These are phyloP conservation scores for Chiua virens DNA, from an alignment of 768 basidiomycete genomes.

Conservation along the genomic window DNA sequence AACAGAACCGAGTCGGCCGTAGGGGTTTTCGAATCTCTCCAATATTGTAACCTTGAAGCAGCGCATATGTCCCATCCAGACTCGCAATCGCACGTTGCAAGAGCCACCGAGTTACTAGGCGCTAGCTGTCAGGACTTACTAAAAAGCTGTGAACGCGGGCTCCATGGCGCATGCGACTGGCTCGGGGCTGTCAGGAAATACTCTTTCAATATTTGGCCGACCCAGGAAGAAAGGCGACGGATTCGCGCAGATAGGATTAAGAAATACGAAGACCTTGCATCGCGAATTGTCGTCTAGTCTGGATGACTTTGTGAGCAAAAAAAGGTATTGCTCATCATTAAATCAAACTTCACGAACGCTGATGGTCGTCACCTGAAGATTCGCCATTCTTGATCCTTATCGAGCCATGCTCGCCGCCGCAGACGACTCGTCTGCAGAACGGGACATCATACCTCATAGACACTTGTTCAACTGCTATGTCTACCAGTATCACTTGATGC, in stretches of 20 bases:
- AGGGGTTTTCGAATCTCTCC: constrained; percentile 71
- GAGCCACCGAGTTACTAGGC: constrained; percentile 45
- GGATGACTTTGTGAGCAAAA: constrained; percentile 47
- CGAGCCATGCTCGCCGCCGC: constrained; percentile 45
- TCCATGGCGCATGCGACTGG: constrained; percentile 51
- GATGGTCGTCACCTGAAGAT: constrained; percentile 32
- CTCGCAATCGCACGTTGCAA: constrained; percentile 41
- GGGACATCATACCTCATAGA: constrained; percentile 59
- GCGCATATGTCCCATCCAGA: constrained; percentile 50
- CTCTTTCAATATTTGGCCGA: constrained; percentile 39
- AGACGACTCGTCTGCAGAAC: constrained; percentile 25
- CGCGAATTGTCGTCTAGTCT: constrained; percentile 37
- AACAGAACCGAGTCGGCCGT: constrained; percentile 52
- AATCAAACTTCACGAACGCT: background rate
- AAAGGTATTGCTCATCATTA: constrained; percentile 42
- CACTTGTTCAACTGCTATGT: constrained; percentile 74
- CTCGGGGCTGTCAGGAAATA: constrained; percentile 39
- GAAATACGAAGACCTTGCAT: constrained; percentile 38
- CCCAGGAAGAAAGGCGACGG: constrained; percentile 28
- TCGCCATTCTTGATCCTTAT: constrained; percentile 60
- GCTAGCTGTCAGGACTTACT: constrained; percentile 58
- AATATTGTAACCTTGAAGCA: constrained; percentile 68
- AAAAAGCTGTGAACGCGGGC: constrained; percentile 37
- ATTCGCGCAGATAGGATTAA: constrained; percentile 36
- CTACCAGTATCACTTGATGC: constrained; percentile 58